A percentile compares a stretch with the other conserved stretches of the same genome.
phyloP scores from a whole-genome alignment of 1,139 yeast genomes.

The Trichomonascaceae sp. region DNA sequence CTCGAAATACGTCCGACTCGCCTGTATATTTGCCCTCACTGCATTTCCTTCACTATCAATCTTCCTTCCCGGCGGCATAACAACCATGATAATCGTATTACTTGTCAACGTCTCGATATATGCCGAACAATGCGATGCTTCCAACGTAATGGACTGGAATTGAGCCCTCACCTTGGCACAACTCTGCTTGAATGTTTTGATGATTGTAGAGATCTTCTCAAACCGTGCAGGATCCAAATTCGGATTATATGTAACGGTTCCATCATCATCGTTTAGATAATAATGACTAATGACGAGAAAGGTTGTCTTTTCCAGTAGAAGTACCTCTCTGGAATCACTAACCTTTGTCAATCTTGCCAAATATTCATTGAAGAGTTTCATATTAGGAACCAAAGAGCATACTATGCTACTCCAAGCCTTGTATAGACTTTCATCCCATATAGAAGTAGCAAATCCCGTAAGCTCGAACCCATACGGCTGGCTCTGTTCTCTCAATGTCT shows the following conservation, averaged over 20 bases:
- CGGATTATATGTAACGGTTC: constrained; percentile 10
- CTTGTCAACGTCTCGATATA: constrained; percentile 66
- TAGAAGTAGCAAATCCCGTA: constrained; percentile 91
- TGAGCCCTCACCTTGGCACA: constrained; percentile 83
- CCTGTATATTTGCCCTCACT: constrained; percentile 59
- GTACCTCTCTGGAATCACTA: constrained; percentile 83
- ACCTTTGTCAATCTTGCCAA: constrained; percentile 67
- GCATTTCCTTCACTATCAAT: constrained; percentile 55
- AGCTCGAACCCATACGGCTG: constrained; percentile 71
- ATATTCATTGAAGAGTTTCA: constrained; percentile 71
- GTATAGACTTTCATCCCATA: constrained; percentile 95
- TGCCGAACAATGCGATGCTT: constrained; percentile 66
- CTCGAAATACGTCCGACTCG: constrained; percentile 64
- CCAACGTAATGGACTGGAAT: constrained; percentile 68
- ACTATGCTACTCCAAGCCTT: constrained; percentile 98
- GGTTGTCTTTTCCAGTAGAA: constrained; percentile 88
- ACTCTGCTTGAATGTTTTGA: constrained; percentile 91
- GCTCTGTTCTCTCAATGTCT: constrained; percentile 69
- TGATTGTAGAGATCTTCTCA: constrained; percentile 88
- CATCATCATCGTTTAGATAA: constrained; percentile 15
- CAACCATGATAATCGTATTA: constrained; percentile 72
- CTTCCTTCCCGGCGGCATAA: constrained; percentile 36
- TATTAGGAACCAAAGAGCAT: constrained; percentile 90
- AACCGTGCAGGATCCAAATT: constrained; percentile 75
- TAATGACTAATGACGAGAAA: constrained; percentile 61